phyloP scores from a whole-genome alignment of 2,329 filamentous ascomycete species.

The Alternaria triticimaculans region DNA sequence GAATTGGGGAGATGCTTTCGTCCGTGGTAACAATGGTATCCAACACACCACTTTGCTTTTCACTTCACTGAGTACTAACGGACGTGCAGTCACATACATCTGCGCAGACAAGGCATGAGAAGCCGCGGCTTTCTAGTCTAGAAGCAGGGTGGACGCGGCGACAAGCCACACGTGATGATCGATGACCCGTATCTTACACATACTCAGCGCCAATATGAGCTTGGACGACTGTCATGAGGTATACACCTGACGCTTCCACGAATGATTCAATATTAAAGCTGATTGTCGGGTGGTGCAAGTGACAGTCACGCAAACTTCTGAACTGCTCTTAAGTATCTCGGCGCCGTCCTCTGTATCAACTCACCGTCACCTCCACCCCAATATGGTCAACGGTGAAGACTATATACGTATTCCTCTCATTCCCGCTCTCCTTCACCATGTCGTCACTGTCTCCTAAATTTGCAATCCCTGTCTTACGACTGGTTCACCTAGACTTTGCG shows the following conservation, averaged over 20 bases:
- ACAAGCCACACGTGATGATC: background rate
- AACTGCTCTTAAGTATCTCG: background rate
- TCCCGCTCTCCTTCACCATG: background rate
- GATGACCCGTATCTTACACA: background rate
- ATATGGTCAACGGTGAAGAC: background rate
- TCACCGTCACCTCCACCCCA: background rate
- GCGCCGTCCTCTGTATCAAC: background rate
- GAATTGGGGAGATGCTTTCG: constrained; percentile 92
- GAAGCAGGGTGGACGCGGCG: background rate
- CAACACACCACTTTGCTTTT: background rate
- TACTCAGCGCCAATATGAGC: background rate
- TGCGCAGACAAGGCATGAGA: constrained; percentile 38
- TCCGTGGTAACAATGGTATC: constrained; percentile 91
- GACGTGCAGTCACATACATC: constrained; percentile 37
- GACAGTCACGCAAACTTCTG: background rate
- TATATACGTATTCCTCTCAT: background rate
- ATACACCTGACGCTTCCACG: background rate
- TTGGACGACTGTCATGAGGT: background rate
- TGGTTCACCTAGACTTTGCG: background rate
- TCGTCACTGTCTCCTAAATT: background rate
- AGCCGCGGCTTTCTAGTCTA: background rate
- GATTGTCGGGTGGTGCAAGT: background rate
- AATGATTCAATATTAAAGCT: background rate
- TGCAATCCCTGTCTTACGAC: background rate
- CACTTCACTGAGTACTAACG: constrained; percentile 12